A percentile compares a stretch with the other conserved stretches of the same genome.
Conservation (phyloP, 2,329 filamentous ascomycete genomes). For the Dothideomycetes sp. region DNA sequence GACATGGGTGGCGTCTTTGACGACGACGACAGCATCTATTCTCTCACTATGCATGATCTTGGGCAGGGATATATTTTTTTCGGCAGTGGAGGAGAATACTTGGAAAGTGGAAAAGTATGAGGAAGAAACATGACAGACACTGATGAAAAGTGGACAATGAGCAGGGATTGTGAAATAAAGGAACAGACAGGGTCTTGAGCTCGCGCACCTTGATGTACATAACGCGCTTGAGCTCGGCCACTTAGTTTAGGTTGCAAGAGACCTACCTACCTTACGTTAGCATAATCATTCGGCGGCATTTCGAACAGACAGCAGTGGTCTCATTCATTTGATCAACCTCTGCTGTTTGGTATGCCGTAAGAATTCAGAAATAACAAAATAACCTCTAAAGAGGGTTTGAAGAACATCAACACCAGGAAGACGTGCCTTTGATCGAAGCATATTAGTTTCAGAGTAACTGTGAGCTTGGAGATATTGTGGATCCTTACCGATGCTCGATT, state of each 20-base stretch:
- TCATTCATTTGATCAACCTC: conserved; percentile 16
- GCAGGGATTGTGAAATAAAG: not conserved
- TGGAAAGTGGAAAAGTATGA: not conserved
- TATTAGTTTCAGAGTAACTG: too few relatives aligned
- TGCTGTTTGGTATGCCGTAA: too few relatives aligned
- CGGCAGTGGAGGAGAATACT: too few relatives aligned
- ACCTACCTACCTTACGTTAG: conserved; percentile 7
- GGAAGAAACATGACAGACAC: not conserved
- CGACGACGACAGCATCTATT: conserved; percentile 12
- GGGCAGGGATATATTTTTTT: not conserved
- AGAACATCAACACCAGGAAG: too few relatives aligned
- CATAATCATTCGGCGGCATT: not conserved
- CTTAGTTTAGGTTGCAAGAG: not conserved
- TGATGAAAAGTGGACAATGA: not conserved
- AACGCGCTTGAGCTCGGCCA: conserved; percentile 8
- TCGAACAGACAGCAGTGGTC: conserved; percentile 9
- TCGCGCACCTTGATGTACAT: conserved; percentile 6
- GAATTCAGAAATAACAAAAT: too few relatives aligned
- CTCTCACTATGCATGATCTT: not conserved
- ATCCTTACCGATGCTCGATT: too few relatives aligned
- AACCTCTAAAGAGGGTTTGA: not conserved
- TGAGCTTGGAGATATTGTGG: too few relatives aligned
- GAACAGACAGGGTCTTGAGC: conserved; percentile 10
- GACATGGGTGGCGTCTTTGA: conserved; percentile 29
- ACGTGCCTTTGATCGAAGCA: too few relatives aligned